Conservation (phyloP, 306 rosid species). For the Alnus rubra region DNA sequence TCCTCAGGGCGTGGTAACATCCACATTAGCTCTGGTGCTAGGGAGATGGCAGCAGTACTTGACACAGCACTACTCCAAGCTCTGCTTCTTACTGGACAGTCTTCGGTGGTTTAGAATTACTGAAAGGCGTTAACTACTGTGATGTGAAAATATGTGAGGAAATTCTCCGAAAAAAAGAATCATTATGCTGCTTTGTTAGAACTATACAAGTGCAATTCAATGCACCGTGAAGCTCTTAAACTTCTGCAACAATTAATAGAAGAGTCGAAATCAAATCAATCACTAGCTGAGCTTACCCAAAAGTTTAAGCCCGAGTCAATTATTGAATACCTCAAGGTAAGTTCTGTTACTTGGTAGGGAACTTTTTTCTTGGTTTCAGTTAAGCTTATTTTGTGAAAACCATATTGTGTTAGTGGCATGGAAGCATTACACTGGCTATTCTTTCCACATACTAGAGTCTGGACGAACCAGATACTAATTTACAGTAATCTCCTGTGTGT, state of each 20-base stretch:
- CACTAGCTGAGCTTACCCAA: constrained; percentile 51
- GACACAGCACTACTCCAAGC: constrained; percentile 95
- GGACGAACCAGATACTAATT: constrained; percentile 22
- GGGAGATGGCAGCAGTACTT: constrained; percentile 91
- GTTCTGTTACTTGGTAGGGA: constrained; percentile 26
- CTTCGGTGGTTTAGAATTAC: constrained; percentile 65
- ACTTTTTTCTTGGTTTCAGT: constrained; percentile 10
- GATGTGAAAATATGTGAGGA: constrained; percentile 87
- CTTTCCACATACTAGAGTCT: constrained; percentile 18
- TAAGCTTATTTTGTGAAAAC: neutral
- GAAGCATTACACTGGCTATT: constrained; percentile 18
- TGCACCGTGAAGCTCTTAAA: constrained; percentile 92
- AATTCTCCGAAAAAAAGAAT: constrained; percentile 64
- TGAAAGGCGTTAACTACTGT: constrained; percentile 83
- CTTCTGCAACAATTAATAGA: constrained; percentile 80
- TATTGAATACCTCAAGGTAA: constrained; percentile 96
- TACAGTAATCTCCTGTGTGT: constrained; percentile 3
- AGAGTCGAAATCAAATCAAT: constrained; percentile 65
- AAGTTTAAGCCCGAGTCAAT: constrained; percentile 83
- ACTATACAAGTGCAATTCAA: constrained; percentile 84
- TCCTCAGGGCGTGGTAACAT: constrained; percentile 62
- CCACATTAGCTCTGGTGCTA: constrained; percentile 71
- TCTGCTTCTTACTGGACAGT: constrained; percentile 86
- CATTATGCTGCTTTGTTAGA: constrained; percentile 76
- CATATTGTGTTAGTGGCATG: constrained; percentile 20